Percentiles rank a stretch among this genome's conserved stretches.
These are phyloP conservation scores for Prunus fruticosa DNA, from an alignment of 306 rosid genomes.

Conservation along the genomic window DNA sequence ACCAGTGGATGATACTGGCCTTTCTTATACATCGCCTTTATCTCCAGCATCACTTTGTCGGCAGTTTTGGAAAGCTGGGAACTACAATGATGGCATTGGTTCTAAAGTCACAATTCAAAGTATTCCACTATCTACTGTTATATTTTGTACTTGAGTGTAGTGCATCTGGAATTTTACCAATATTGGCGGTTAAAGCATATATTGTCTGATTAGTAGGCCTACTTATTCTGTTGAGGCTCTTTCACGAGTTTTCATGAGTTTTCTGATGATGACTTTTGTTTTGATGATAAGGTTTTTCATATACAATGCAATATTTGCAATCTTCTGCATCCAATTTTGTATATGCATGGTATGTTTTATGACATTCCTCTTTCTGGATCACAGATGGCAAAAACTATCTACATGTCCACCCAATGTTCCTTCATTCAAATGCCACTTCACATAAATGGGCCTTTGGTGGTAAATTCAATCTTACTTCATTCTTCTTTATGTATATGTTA, in stretches of 20 bases:
- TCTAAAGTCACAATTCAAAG: slow-evolving; percentile 63
- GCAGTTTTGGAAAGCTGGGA: slow-evolving; percentile 97
- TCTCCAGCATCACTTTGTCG: slow-evolving; percentile 67
- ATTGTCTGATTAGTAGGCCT: too few relatives aligned
- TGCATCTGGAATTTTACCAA: slow-evolving; percentile 6
- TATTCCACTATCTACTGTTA: slow-evolving; percentile 29
- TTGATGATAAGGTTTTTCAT: not conserved
- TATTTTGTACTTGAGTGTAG: slow-evolving; percentile 15
- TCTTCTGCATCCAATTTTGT: not conserved
- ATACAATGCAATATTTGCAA: not conserved
- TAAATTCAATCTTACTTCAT: slow-evolving; percentile 33
- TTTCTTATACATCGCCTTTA: slow-evolving; percentile 48
- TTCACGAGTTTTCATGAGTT: too few relatives aligned
- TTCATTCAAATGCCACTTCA: slow-evolving; percentile 93
- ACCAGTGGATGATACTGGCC: slow-evolving; percentile 55
- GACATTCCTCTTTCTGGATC: not conserved
- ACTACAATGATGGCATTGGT: slow-evolving; percentile 44
- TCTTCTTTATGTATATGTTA: not conserved
- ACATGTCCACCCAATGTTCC: slow-evolving; percentile 9
- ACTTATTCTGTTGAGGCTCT: too few relatives aligned
- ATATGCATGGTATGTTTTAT: not conserved
- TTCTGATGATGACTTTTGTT: not conserved
- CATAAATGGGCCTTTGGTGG: slow-evolving; percentile 99
- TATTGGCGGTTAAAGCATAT: not conserved
- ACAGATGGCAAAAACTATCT: slow-evolving; percentile 1